Evolutionary conservation across 352 stramenopile genomes (phyloP), one percentile per base, ranked within the genome.

Genomic region (Aphanomyces euteiches): DNA sequence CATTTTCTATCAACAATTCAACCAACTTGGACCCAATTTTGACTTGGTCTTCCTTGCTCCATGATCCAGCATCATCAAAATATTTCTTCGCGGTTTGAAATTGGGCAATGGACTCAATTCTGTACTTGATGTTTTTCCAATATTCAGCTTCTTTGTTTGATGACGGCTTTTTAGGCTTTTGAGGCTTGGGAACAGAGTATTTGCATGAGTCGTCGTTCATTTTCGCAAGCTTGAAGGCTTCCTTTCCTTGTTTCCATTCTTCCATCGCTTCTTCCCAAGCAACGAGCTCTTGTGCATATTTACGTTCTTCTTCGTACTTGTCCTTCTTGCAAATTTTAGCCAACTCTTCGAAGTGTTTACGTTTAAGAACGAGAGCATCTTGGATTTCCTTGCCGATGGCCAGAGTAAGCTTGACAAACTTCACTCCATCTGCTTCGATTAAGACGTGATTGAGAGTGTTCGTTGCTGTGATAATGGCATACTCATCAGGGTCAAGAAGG

Each of bases 1-100:
- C 93, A 47, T 87, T 91, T 39, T 84, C 84, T 64, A 93, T 83
- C 64, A 96, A 85, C 56, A 81, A 84, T 40, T 93, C 85, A 4
- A 96, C 78, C 13, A 96, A 58, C 1, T 83, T 84, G 0, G 85
- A 85, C n/a, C 88, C 88, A 19, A 98, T 79, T 74, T 98, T 97
- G 39, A 96, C 80, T 72, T 96, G 91, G 8, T 95, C 74, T 10
- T 85, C 79, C 66, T 91, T 92, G 66, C 92, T 80, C 95, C 93
- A 98, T 12, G 79, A 79, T 15, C 87, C 88, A 7, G 90, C 82
- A 6, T 73, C 82, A n/a, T 95, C 80, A 59, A 90, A 74, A 47
- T 92, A 85, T 21, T 85, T 68, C 39, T 77, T 77, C 48, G 93
- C 86, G 56, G 10, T 2, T 28, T 28, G 28, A 28, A 28, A 28